Base-by-base conservation (phyloP, 768 basidiomycete species). In the Leccinum arenicola region DNA sequence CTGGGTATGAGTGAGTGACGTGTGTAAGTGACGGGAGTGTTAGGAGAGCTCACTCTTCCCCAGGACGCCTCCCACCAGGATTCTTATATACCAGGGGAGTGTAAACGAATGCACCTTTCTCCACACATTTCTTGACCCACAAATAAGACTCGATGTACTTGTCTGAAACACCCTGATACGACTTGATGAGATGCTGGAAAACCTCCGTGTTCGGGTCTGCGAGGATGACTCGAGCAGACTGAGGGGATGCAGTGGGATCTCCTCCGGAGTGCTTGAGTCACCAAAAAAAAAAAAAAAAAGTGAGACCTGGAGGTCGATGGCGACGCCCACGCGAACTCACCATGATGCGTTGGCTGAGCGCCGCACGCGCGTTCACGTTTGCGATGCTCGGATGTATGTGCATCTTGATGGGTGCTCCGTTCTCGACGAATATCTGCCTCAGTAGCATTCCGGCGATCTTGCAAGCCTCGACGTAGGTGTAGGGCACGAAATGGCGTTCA, bases 101-200 rank as follows among this genome's bases (percentile, higher is more conserved):
- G 64, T 85, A 91, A 45, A 81, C 71, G 23, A 90, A 75, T 7
- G 79, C 66, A 2, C 86, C 83, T 60, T 80, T 85, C 65, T 90
- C 89, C 52, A 91, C 83, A 59, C 90, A 92, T 66, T 87, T 88
- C 74, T 90, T 90, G 52, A 93, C 87, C 91, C 91, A 93, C 19
- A 89, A 73, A 67, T 88, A 87, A 10, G 88, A 88, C 63, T 93
- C 91, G 50, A 93, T 84, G 61, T 87, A 87, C 70, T 91, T 92
- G 51, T 86, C 81, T 3, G 86, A 77, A 36, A 84, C 78, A 49
- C 82, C 82, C 70, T 91, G 87, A 67, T 87, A 88, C 0, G 78
- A 82, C 66, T 87, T 89, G 55, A 91, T 83, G 11, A 93, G 82
- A 64, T 86, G 84, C 17, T 83, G 79, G 64, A 91, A 93, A 4